Evolutionary conservation across 352 stramenopile genomes (phyloP).

Genomic region (Elongisporangium undulatum): DNA sequence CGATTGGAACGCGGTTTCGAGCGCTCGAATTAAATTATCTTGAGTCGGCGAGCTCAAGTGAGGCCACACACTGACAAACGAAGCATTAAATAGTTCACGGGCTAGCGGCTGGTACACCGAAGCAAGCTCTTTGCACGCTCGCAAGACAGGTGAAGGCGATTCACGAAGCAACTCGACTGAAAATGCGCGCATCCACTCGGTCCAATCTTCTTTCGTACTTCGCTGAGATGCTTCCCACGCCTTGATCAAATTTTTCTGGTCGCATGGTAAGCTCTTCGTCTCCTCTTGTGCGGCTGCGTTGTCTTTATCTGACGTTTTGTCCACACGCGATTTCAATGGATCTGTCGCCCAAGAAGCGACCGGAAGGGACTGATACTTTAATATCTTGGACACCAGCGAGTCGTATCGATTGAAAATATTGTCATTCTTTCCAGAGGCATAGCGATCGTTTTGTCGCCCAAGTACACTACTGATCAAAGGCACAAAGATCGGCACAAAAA

Average conservation of each 20-base stretch:
- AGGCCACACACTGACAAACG: slow-evolving; percentile 99
- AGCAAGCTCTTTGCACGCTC: slow-evolving; percentile 94
- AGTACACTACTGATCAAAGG: slow-evolving; percentile 82
- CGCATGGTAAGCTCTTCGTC: slow-evolving; percentile 71
- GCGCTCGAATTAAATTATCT: slow-evolving; percentile 91
- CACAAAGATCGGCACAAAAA: slow-evolving; percentile 87
- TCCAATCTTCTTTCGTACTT: slow-evolving; percentile 94
- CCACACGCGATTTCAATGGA: slow-evolving; percentile 42
- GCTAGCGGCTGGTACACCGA: slow-evolving; percentile 98
- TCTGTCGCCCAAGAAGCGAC: slow-evolving; percentile 81
- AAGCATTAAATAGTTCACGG: slow-evolving; percentile 97
- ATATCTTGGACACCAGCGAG: slow-evolving; percentile 81
- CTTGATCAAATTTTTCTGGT: slow-evolving; percentile 83
- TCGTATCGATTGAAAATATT: slow-evolving; percentile 85
- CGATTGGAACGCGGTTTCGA: slow-evolving; percentile 95
- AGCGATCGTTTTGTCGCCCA: slow-evolving; percentile 60
- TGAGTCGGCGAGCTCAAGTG: slow-evolving; percentile 90
- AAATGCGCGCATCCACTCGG: slow-evolving; percentile 98
- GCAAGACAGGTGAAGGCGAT: slow-evolving; percentile 93
- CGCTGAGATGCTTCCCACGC: slow-evolving; percentile 83
- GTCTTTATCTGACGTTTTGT: slow-evolving; percentile 36
- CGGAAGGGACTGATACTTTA: slow-evolving; percentile 83
- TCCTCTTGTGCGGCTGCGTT: slow-evolving; percentile 41
- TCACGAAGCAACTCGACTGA: slow-evolving; percentile 97
- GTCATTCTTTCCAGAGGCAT: background rate